Percentiles rank a stretch among this genome's conserved stretches.
Conservation (phyloP, 1,284 basidiomycete genomes). For the Pulveroboletus sp. region DNA sequence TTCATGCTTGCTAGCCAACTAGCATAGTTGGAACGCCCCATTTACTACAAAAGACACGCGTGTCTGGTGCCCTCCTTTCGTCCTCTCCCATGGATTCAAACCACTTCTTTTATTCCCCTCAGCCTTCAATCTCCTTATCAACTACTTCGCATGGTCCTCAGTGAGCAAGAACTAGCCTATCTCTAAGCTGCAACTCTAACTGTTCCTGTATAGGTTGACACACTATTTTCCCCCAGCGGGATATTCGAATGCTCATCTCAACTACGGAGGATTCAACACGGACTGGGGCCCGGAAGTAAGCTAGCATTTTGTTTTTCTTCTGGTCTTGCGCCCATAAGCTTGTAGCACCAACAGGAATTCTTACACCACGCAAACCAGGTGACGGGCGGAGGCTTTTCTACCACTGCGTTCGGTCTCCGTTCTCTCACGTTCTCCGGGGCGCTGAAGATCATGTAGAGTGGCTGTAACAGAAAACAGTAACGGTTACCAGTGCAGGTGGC, state of each 20-base stretch:
- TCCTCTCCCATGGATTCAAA: background rate
- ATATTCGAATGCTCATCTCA: background rate
- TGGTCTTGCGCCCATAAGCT: background rate
- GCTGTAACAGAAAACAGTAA: background rate
- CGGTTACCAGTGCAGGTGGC: conserved; percentile 11
- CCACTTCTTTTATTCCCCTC: accelerated
- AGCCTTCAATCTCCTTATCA: accelerated
- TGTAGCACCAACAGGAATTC: conserved; percentile 10
- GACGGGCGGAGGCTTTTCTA: background rate
- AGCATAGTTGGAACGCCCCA: conserved; percentile 13
- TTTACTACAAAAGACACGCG: background rate
- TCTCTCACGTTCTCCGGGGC: no score
- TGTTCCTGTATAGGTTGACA: background rate
- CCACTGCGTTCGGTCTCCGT: background rate
- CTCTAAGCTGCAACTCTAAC: background rate
- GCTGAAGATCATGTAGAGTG: conserved; percentile 1
- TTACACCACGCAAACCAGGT: background rate
- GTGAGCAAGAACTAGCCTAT: background rate
- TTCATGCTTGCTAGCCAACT: conserved; percentile 2
- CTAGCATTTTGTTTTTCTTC: background rate
- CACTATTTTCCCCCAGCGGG: background rate
- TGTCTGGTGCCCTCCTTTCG: background rate
- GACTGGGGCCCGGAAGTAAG: conserved; percentile 11
- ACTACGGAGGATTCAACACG: background rate
- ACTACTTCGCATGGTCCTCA: accelerated